These are phyloP conservation scores for Gossypium longicalyx DNA, from an alignment of 345 rosid genomes.

Conservation along the genomic window DNA sequence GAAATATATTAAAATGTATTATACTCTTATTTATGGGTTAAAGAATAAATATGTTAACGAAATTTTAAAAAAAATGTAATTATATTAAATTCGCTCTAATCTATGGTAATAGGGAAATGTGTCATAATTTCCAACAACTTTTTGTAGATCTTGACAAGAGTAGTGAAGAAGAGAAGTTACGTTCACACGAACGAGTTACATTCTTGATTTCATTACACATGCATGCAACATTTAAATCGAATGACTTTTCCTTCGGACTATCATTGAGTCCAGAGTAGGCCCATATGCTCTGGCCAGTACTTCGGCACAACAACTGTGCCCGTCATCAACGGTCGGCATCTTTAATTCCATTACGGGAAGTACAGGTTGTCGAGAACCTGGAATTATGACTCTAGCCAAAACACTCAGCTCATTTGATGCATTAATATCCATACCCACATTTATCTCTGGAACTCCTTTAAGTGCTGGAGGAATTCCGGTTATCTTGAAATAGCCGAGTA, in stretches of 20 bases:
- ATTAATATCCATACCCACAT: constrained; percentile 76
- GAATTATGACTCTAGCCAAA: constrained; percentile 55
- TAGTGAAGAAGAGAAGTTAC: no score
- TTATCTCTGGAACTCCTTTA: constrained; percentile 76
- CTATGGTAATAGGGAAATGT: no score
- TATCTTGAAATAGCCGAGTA: constrained; percentile 82
- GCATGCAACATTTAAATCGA: background rate
- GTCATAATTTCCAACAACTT: no score
- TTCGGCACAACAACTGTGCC: constrained; percentile 79
- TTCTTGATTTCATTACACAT: background rate
- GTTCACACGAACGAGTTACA: background rate
- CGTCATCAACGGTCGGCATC: constrained; percentile 88
- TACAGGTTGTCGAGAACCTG: constrained; percentile 45
- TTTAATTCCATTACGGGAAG: constrained; percentile 71
- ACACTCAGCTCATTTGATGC: constrained; percentile 59
- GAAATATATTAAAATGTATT: fast-evolving
- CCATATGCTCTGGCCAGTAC: constrained; percentile 58
- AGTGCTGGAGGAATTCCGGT: constrained; percentile 56
- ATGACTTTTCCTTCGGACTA: constrained; percentile 43
- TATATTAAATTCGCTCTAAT: no score
- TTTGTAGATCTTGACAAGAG: no score
- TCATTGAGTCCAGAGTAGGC: constrained; percentile 48
- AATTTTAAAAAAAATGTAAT: no score
- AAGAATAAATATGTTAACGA: no score
- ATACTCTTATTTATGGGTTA: fast-evolving